Base-by-base conservation (phyloP, 345 rosid genomes). In the Citrus cavaleriei region DNA sequence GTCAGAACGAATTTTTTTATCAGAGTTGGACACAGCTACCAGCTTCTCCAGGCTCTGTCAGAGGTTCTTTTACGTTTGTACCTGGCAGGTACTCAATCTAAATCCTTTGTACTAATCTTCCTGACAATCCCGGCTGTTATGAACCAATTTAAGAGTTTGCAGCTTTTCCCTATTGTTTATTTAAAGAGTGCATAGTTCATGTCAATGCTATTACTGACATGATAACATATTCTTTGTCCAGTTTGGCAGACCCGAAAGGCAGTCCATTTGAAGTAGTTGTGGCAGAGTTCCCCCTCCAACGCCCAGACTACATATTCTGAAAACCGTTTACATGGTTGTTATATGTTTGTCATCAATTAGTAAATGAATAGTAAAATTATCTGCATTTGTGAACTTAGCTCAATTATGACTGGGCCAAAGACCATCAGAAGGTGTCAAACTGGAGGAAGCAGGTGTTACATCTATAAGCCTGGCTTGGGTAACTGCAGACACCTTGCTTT, bases 21-120 rank as follows among this genome's bases (percentile, higher is more conserved):
- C 84, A 88, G 81, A 92, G 99, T 77, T 87, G 88, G 81, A 9
- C 90, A 0, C 32, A 61, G 25, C 85, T 88, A 30, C 77, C 81
- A 14, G 57, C 86, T 76, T 22, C 86, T 60, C 28, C 84, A 12
- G 96, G 95, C 49, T 91, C 93, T 7, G 28, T 92, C 79, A 90
- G 90, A 80, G 98, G 98, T 21, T 85, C 89, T 82, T 95, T 92
- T 85, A 89, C 93, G 57, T 95, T 95, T 89, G 90, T 93, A 21
- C 98, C 98, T 61, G 92, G 94, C 86, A 95, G 98, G 95, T 93
- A 90, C 18, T 70, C 27, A 16, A 24, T 61, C 19, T 40, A 3
- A 71, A 25, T 54, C 42, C 30, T 66, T 74, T 65, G 70, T 42
- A 54, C 7, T 54, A 54, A 4, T 54, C 58, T 54, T 54, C 58